Evolutionary conservation across 2,329 filamentous ascomycete species (phyloP), one percentile per base, ranked within the genome.

Genomic region (Metarhizium humberi): DNA sequence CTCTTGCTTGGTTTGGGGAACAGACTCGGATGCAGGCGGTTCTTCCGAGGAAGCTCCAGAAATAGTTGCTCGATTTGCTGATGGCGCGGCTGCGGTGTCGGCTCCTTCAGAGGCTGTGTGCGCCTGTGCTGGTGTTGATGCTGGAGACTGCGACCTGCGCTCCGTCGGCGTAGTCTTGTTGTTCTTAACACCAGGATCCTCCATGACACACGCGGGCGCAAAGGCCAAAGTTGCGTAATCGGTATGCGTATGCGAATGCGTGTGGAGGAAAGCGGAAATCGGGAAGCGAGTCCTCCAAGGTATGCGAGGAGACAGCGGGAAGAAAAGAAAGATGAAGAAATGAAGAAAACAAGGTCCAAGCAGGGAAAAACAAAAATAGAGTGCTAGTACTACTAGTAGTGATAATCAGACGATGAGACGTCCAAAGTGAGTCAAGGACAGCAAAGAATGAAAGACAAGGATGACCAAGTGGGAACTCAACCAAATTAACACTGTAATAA

Each of bases 101-200:
- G 52, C 42, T 34, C 42, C 30, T 43, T 29, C 55, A n/a, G 50
- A 55, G 6, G 32, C 6, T 16, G 55, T 34, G 13, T 46, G 25
- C 20, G 45, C 30, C 18, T 40, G 38, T 25, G 14, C 50, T 34
- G 50, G 46, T 18, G 20, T 47, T 11, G 53, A 57, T n/a, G 36
- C 25, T 10, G 51, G 51, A 16, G 51, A 57, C 50, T 38, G 56
- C 53, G 47, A 51, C 29, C 11, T 52, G 10, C 20, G 45, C 50
- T 48, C 55, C 6, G 36, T 34, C 43, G 52, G 40, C 50, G 50
- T 52, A 16, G 54, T 52, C 50, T 42, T 52, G 43, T 13, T 51
- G 40, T 50, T 51, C 4, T 18, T 57, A n/a, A 53, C 46, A 42
- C 25, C 53, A 51, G 48, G 45, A n/a, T 55, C 53, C 53, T 55